Evolutionary conservation across 345 rosid species (phyloP), one percentile per base, ranked within the genome.

Genomic region (Eutrema heterophyllum): DNA sequence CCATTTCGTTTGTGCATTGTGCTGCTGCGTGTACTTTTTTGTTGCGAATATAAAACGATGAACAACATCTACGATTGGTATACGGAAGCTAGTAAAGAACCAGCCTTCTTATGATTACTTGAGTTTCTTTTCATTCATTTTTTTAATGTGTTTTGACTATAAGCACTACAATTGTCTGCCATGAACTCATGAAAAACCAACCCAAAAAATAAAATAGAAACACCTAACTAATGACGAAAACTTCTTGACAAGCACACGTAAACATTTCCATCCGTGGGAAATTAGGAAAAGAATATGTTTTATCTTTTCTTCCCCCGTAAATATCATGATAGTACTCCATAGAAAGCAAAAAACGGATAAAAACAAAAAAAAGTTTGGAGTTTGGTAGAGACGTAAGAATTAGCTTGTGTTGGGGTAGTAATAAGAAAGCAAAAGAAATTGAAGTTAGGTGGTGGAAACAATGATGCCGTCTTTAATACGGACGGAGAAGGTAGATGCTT

Each of bases 141-240:
- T 4, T 3, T 21, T 21, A 1, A 7, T 64, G 11, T 68, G 12
- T 7, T 7, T 44, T 44, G 48, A 57, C 45, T 45, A 44, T 11
- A 27, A 60, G 15, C 75, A 61, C 67, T 59, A 48, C 33, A 38
- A 27, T 27, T 71, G 68, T 71, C 75, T 49, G 67, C 75, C 67
- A 71, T 49, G 21, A 49, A 41, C 52, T 39, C 50, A 27, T 38
- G 50, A 71, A 32, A 16, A 60, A 33, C 6, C 9, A 45, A 35
- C 9, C 26, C 36, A 11, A 51, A 36, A 36, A 26, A 51, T 8
- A 5, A 21, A 4, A 30, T 13, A 35, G 36, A 7, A 66, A 24
- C 14, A 26, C 40, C 45, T 36, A 36, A 18, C 14, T 5, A 36
- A 58, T 18, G 6, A 10, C 5, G 15, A n/a, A 26, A 58, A 56